phyloP scores from a whole-genome alignment of 148 eudicot species.

The Vaccinium macrocarpon region DNA sequence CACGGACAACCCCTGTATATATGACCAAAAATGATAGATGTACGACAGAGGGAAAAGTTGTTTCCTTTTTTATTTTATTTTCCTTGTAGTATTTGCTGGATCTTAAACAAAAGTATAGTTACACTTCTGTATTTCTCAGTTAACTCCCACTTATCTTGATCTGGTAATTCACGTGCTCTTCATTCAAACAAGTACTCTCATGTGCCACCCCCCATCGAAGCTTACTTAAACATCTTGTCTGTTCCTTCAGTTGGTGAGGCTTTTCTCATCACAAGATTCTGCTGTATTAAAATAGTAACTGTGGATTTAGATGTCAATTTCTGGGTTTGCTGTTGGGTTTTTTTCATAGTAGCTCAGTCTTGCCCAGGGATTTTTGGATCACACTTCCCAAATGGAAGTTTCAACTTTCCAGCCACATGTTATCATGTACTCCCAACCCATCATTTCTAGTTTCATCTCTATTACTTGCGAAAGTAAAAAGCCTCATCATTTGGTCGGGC shows the following conservation, averaged over 20 bases:
- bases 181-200: background rate
- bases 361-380: background rate
- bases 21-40: too few species aligned
- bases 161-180: background rate
- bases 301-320: background rate
- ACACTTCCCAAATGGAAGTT: background rate
- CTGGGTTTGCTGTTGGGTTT: background rate
- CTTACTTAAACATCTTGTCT: background rate
- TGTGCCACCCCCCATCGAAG: background rate
- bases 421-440: background rate
- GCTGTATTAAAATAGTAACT: background rate
- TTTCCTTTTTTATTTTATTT: background rate
- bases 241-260: background rate
- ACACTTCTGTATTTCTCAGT: background rate
- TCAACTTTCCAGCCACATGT: background rate
- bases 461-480: background rate
- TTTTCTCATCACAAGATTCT: background rate
- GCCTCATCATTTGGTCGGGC: too few species aligned
- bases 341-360: background rate
- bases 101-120: background rate
- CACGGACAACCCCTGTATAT: too few species aligned
- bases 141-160: background rate
- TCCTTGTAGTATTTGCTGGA: background rate
- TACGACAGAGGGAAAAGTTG: too few species aligned
- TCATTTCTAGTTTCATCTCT: background rate